phyloP scores from a whole-genome alignment of 495 filamentous ascomycete genomes.

The Penicillium alfredii region DNA sequence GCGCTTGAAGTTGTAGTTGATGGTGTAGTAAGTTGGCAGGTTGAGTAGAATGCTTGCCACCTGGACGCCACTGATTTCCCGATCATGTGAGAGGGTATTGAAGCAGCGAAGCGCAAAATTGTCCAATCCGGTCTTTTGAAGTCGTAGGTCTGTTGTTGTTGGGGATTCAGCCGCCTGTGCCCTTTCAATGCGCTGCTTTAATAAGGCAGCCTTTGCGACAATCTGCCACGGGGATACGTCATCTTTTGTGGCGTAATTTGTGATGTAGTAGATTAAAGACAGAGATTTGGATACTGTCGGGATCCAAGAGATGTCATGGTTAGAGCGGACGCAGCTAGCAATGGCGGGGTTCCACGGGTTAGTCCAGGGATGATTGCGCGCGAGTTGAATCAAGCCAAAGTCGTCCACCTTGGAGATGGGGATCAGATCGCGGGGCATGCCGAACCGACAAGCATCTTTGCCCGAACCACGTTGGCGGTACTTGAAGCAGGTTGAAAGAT shows the following conservation, averaged over 20 bases:
- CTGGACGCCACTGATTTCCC: slow-evolving; percentile 6
- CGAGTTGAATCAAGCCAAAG: slow-evolving; percentile 6
- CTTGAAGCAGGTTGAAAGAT: slow-evolving; percentile 16
- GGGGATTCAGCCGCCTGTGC: background rate
- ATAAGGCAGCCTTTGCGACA: slow-evolving; percentile 5
- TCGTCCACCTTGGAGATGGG: slow-evolving; percentile 4
- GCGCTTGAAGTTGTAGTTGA: slow-evolving; percentile 3
- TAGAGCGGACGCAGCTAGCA: slow-evolving; percentile 10
- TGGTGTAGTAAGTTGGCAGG: slow-evolving; percentile 6
- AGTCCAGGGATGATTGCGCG: slow-evolving; percentile 7
- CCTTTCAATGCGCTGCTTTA: slow-evolving; percentile 5
- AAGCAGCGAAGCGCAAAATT: slow-evolving; percentile 3
- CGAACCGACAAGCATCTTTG: slow-evolving; percentile 12
- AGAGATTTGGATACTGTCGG: slow-evolving; percentile 9
- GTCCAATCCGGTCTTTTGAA: background rate
- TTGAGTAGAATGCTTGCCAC: slow-evolving; percentile 7
- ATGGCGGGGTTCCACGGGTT: slow-evolving; percentile 13
- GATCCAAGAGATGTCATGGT: slow-evolving; percentile 16
- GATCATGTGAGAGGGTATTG: background rate
- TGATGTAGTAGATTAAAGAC: slow-evolving; percentile 16
- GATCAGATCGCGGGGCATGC: slow-evolving; percentile 8
- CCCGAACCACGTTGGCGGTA: slow-evolving; percentile 1
- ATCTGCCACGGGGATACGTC: slow-evolving; percentile 10
- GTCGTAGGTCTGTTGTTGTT: background rate
- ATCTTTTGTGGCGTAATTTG: slow-evolving; percentile 17